A percentile compares a stretch with the other conserved stretches of the same genome.
These are phyloP conservation scores for Phylloporus gajari DNA, from an alignment of 1,284 basidiomycete genomes.

Conservation along the genomic window DNA sequence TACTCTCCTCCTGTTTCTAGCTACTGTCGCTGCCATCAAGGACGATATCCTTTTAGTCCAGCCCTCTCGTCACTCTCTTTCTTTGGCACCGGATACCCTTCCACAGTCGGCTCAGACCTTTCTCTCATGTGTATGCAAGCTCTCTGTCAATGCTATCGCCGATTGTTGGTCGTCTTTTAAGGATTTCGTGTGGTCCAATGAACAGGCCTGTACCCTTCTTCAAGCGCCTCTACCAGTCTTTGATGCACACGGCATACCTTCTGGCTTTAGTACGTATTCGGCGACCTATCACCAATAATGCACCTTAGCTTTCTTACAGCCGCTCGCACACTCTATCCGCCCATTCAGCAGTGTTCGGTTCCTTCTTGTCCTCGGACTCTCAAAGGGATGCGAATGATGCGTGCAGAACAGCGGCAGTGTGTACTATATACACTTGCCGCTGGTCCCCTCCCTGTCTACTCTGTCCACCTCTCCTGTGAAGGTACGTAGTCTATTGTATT, in stretches of 20 bases:
- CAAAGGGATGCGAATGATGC: background rate
- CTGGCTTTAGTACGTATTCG: background rate
- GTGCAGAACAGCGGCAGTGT: background rate
- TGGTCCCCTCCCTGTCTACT: background rate
- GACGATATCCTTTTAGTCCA: background rate
- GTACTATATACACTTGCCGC: background rate
- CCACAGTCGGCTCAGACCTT: background rate
- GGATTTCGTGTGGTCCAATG: background rate
- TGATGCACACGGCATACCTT: background rate
- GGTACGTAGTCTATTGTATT: background rate
- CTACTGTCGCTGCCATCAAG: background rate
- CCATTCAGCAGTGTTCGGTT: background rate
- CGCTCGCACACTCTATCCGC: background rate
- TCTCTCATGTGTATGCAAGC: background rate
- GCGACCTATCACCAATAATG: too few species aligned
- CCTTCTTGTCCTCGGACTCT: background rate
- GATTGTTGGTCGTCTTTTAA: background rate
- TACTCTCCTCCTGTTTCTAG: background rate
- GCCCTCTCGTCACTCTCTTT: background rate
- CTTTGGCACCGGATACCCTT: background rate
- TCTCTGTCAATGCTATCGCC: background rate
- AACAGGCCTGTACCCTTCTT: background rate
- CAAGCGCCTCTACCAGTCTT: background rate
- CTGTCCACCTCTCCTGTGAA: background rate
- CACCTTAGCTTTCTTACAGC: background rate